Conservation (phyloP, 1,284 basidiomycete genomes). For the Sporisorium reilianum region DNA sequence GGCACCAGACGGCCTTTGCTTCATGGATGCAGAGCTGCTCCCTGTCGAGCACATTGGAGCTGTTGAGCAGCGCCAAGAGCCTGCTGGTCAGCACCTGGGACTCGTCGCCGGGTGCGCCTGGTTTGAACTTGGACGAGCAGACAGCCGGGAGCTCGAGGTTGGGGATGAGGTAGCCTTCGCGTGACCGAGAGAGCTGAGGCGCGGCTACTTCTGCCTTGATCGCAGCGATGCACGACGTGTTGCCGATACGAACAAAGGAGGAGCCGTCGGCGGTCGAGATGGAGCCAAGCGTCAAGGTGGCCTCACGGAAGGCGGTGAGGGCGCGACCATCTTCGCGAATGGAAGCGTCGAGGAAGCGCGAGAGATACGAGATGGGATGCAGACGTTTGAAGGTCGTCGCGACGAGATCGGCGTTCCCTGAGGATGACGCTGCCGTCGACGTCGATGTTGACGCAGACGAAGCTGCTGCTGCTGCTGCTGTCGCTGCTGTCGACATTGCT, state of each 20-base stretch:
- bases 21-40: constrained; percentile 82
- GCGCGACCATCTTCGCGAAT: constrained; percentile 52
- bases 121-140: constrained; percentile 91
- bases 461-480: constrained; percentile 4
- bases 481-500: constrained; percentile 29
- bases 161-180: constrained; percentile 70
- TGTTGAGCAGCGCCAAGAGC: constrained; percentile 75
- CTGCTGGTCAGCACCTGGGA: constrained; percentile 54
- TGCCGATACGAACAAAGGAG: constrained; percentile 46
- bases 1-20: constrained; percentile 85
- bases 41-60: constrained; percentile 73
- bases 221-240: constrained; percentile 51
- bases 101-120: constrained; percentile 80
- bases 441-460: background rate
- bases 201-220: constrained; percentile 55
- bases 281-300: constrained; percentile 39
- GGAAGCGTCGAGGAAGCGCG: constrained; percentile 50
- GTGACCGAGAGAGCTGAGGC: constrained; percentile 36
- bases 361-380: constrained; percentile 53
- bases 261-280: constrained; percentile 55
- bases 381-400: constrained; percentile 56
- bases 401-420: constrained; percentile 28
- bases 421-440: background rate
- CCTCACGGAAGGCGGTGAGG: constrained; percentile 36
- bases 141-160: constrained; percentile 92